These are phyloP conservation scores for Scenedesmus sp. DNA, from an alignment of 163 green algal genomes.

Conservation along the genomic window DNA sequence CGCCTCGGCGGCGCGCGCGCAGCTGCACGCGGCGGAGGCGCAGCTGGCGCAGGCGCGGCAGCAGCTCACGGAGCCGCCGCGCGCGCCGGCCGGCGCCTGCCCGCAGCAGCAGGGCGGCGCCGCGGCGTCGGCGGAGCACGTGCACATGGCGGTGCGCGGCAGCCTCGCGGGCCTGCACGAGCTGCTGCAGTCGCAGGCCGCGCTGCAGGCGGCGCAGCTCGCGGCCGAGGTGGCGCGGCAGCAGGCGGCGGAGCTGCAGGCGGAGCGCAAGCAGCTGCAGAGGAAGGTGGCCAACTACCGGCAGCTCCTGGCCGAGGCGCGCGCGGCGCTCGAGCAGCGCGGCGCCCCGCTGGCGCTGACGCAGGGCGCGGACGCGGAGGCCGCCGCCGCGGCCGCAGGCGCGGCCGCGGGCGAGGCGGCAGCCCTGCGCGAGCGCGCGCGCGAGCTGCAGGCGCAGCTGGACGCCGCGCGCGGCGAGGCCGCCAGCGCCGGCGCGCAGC, in stretches of 20 bases:
- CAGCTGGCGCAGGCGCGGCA: constrained; percentile 29
- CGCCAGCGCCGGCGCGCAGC: constrained; percentile 7
- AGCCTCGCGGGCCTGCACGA: constrained; percentile 23
- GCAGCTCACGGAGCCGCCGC: constrained; percentile 5
- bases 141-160: constrained; percentile 13
- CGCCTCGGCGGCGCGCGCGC: neutral
- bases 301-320: constrained; percentile 14
- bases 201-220: constrained; percentile 36
- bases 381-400: no score
- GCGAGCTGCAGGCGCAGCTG: neutral
- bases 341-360: neutral
- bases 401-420: neutral
- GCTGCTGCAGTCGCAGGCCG: constrained; percentile 12
- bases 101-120: constrained; percentile 19
- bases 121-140: neutral
- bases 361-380: neutral
- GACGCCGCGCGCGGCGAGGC: neutral
- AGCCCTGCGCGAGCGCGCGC: no score
- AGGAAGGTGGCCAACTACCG: constrained; percentile 42
- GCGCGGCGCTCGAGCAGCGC: neutral
- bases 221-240: constrained; percentile 31
- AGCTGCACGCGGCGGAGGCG: constrained; percentile 15
- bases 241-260: constrained; percentile 29
- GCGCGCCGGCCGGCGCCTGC: neutral
- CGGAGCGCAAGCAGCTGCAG: constrained; percentile 41